Conservation (phyloP, 208 protist species). For the Wallacemonas sp. region DNA sequence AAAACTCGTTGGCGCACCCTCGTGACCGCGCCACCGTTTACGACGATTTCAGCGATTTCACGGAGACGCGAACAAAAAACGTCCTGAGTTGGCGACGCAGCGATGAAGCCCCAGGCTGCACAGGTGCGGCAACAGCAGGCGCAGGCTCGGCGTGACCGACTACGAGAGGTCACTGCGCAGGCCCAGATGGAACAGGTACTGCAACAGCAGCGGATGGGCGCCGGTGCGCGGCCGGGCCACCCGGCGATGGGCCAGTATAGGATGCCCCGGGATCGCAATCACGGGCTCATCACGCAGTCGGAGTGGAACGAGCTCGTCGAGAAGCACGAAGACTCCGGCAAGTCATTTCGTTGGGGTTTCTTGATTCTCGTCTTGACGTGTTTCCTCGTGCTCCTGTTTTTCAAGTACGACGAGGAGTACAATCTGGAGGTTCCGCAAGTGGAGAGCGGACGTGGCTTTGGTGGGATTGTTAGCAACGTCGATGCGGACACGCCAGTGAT, state of each 20-base stretch:
- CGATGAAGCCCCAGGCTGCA: conserved; percentile 71
- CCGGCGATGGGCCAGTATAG: conserved; percentile 13
- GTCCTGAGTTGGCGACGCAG: not conserved
- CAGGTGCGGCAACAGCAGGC: conserved; percentile 79
- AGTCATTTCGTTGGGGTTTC: conserved; percentile 64
- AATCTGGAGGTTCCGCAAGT: conserved; percentile 82
- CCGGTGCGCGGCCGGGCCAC: not conserved
- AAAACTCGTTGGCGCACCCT: not conserved
- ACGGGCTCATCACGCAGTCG: conserved; percentile 67
- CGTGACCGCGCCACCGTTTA: too few species aligned
- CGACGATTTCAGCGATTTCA: not conserved
- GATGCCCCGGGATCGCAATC: conserved; percentile 55
- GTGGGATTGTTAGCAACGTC: conserved; percentile 35
- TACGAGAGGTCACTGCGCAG: conserved; percentile 55
- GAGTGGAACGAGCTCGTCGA: conserved; percentile 82
- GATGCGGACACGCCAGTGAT: conserved; percentile 10
- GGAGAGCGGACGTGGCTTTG: conserved; percentile 72
- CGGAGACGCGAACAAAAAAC: not conserved
- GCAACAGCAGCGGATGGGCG: conserved; percentile 8
- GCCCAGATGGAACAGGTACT: conserved; percentile 29
- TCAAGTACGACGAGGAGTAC: conserved; percentile 87
- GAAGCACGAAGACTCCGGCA: conserved; percentile 73
- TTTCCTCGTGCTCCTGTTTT: conserved; percentile 47
- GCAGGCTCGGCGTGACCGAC: conserved; percentile 38
- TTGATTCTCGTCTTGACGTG: conserved; percentile 40